Base-by-base conservation (phyloP, 1,284 basidiomycete genomes). In the Fomes fomentarius region DNA sequence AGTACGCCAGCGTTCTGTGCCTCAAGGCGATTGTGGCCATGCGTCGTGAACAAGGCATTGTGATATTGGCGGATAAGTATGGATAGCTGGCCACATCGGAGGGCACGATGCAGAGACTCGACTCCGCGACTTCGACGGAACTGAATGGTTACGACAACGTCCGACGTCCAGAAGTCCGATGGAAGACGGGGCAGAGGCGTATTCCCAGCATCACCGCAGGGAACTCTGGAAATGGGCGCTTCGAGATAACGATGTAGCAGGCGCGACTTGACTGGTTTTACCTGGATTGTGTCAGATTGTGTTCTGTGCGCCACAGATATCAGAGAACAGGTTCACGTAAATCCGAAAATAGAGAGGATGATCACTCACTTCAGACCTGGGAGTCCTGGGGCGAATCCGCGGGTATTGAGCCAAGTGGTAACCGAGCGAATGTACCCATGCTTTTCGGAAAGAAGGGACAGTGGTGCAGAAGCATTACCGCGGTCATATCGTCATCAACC, bases 131-230 rank as follows among this genome's bases (percentile, higher is more conserved):
- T 31, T 47, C 45, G 39, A 34, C 54, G 43, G 51, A 48, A 57
- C 49, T 57, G 39, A 49, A 52, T 52, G 47, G 43, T 60, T 57
- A 57, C 58, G 58, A 55, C 52, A 60, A 24, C 55, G 34, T 33
- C 58, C 55, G 55, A 48, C 40, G 47, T 52, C 49, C 34, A 43
- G 52, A 24, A 49, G 43, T 55, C 58, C 58, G 58, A 57, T 44
- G 47, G 33, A 33, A 42, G 50, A 30, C 55, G 58, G 58, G 47
- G 45, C 33, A 45, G 43, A 50, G 31, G 50, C 49, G 45, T 33
- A 10, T 57, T 60, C 58, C 48, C 58, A 60, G 58, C 49, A 56
- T 56, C 52, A 56, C 40, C 38, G 50, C 38, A 37, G 46, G 47
- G 52, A 47, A 56, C 48, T 46, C 45, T 47, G 33, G 5, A 37